Evolutionary conservation across 1,284 basidiomycete genomes (phyloP).

Genomic region (Sporisorium scitamineum): DNA sequence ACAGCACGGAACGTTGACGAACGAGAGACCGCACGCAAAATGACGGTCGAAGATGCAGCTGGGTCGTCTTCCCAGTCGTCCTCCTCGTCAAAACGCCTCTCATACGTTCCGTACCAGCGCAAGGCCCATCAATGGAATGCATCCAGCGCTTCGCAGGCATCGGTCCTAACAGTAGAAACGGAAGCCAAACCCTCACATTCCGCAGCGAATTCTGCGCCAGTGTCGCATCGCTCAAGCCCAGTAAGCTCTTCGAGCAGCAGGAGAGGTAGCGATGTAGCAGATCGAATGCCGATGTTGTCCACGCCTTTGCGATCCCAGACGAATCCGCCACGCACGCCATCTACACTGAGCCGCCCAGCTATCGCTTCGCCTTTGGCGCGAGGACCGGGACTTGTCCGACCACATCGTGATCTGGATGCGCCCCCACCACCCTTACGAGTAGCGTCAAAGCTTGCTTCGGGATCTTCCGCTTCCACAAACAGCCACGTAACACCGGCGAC

Average conservation of each 20-base stretch:
- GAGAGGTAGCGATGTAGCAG: slow-evolving; percentile 4
- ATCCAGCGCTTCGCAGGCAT: slow-evolving; percentile 26
- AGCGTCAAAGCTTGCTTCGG: slow-evolving; percentile 30
- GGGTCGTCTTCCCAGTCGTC: slow-evolving; percentile 13
- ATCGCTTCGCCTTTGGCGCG: slow-evolving; percentile 26
- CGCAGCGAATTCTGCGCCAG: not conserved
- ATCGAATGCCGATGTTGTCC: slow-evolving; percentile 5
- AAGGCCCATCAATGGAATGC: slow-evolving; percentile 31
- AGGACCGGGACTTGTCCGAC: slow-evolving; percentile 22
- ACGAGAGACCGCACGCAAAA: not conserved
- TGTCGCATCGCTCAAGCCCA: slow-evolving; percentile 7
- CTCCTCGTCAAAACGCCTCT: slow-evolving; percentile 41
- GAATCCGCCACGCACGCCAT: slow-evolving; percentile 7
- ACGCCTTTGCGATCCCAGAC: slow-evolving; percentile 14
- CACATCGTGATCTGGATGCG: slow-evolving; percentile 32
- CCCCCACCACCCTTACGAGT: slow-evolving; percentile 43
- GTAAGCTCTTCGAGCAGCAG: slow-evolving; percentile 2
- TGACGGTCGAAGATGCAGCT: slow-evolving; percentile 18
- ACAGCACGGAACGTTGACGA: not conserved
- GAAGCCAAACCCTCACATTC: not conserved
- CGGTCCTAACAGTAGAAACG: not conserved
- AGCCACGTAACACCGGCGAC: not conserved
- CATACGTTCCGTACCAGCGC: slow-evolving; percentile 48
- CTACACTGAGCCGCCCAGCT: slow-evolving; percentile 19
- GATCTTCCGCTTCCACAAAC: not conserved